Conservation (phyloP, 2,329 filamentous ascomycete genomes). For the Apiospora phragmitis region DNA sequence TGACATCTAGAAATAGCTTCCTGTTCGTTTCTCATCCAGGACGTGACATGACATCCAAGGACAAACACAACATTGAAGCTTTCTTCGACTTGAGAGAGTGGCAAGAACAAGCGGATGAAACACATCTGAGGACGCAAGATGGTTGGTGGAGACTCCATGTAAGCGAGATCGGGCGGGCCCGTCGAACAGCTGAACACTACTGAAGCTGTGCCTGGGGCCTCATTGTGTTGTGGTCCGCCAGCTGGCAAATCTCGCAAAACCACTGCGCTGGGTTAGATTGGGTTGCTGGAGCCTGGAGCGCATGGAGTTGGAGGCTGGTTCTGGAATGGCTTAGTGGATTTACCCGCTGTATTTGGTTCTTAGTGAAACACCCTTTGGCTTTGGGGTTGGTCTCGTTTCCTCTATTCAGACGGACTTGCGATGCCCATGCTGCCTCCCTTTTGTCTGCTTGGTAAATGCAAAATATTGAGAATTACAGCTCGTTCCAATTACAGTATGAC, state of each 20-base stretch:
- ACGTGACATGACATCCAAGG: not conserved
- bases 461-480: too few relatives aligned
- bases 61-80: not conserved
- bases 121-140: not conserved
- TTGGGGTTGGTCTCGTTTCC: not conserved
- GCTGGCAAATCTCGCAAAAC: constrained; percentile 9
- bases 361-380: not conserved
- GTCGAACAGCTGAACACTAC: not conserved
- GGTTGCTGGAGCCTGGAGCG: not conserved
- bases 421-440: not conserved
- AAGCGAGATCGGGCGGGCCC: not conserved
- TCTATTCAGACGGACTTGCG: not conserved
- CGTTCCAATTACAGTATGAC: too few relatives aligned
- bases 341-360: not conserved
- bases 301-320: not conserved
- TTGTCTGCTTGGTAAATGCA: not conserved
- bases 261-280: not conserved
- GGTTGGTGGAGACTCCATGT: not conserved
- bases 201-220: not conserved
- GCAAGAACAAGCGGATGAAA: not conserved
- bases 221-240: not conserved
- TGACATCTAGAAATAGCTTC: not conserved
- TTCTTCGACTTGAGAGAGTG: not conserved
- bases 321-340: not conserved
- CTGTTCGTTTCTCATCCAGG: not conserved